Conservation (phyloP, 306 rosid genomes). For the Dryas alaskensis region DNA sequence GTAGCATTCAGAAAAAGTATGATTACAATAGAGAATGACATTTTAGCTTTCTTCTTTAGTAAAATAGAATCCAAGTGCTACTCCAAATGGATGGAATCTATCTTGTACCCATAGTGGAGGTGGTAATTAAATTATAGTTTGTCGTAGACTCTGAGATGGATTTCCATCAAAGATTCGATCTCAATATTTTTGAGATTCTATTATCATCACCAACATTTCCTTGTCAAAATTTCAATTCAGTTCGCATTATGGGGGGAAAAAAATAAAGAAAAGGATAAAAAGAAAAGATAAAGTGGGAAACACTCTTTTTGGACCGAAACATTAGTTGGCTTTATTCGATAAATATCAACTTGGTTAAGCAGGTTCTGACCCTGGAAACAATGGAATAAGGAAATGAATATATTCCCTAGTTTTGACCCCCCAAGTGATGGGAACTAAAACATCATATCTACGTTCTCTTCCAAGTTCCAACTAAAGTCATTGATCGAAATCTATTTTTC, state of each 20-base stretch:
- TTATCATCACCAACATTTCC: background rate
- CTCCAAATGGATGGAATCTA: conserved; percentile 10
- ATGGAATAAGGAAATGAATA: background rate
- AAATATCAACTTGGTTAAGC: background rate
- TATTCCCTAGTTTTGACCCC: background rate
- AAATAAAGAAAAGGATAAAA: background rate
- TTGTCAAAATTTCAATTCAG: background rate
- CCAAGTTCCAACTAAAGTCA: no score
- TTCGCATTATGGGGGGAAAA: background rate
- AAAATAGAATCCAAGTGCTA: background rate
- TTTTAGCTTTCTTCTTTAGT: background rate
- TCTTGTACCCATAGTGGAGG: background rate
- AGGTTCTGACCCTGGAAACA: background rate
- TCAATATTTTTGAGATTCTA: background rate
- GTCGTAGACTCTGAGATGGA: background rate
- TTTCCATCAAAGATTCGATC: conserved; percentile 1
- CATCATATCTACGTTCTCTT: background rate
- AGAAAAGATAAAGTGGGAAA: background rate
- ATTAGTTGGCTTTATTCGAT: background rate
- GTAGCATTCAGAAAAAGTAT: no score
- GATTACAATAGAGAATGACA: no score
- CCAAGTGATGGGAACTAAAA: background rate
- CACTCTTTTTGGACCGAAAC: background rate
- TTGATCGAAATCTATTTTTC: no score
- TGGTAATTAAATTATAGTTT: background rate